phyloP scores from a whole-genome alignment of 441 rosid species.

The Cnidoscolus chayamansa region DNA sequence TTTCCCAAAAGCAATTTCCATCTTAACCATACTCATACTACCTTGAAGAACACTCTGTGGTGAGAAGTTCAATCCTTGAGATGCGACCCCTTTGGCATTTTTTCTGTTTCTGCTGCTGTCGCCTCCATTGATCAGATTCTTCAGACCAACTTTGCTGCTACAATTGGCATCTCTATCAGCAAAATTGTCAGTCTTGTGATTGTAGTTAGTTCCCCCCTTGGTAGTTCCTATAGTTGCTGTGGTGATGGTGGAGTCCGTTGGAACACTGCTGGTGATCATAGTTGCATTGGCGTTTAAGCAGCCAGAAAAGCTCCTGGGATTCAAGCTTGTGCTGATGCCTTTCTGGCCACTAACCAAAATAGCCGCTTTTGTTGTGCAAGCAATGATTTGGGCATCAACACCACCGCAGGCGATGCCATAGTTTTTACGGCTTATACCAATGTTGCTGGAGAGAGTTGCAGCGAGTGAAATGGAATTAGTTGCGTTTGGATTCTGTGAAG shows the following conservation, averaged over 20 bases:
- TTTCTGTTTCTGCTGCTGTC: conserved; percentile 26
- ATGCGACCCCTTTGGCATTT: conserved; percentile 19
- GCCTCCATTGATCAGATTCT: conserved; percentile 20
- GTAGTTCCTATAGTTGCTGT: conserved; percentile 15
- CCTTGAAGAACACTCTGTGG: conserved; percentile 75
- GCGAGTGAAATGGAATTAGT: conserved; percentile 2
- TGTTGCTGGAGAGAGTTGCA: conserved; percentile 25
- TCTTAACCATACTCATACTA: conserved; percentile 15
- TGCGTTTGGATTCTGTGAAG: conserved; percentile 28
- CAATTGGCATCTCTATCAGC: conserved; percentile 26
- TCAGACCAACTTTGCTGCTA: conserved; percentile 18
- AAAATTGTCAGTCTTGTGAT: conserved; percentile 11
- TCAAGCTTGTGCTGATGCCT: conserved; percentile 6
- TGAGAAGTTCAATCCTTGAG: conserved; percentile 43
- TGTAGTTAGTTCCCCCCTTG: conserved; percentile 13
- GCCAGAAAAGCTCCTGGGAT: not conserved
- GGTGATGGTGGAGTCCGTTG: conserved; percentile 26
- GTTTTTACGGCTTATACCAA: conserved; percentile 8
- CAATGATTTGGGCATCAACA: conserved; percentile 11
- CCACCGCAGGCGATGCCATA: conserved; percentile 2
- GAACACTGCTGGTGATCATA: not conserved
- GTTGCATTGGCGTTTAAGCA: not conserved
- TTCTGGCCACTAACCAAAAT: not conserved
- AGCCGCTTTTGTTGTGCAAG: not conserved
- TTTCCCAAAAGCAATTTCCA: conserved; percentile 3